Base-by-base conservation (phyloP, 2,329 filamentous ascomycete genomes). In the Colletotrichum aenigma region DNA sequence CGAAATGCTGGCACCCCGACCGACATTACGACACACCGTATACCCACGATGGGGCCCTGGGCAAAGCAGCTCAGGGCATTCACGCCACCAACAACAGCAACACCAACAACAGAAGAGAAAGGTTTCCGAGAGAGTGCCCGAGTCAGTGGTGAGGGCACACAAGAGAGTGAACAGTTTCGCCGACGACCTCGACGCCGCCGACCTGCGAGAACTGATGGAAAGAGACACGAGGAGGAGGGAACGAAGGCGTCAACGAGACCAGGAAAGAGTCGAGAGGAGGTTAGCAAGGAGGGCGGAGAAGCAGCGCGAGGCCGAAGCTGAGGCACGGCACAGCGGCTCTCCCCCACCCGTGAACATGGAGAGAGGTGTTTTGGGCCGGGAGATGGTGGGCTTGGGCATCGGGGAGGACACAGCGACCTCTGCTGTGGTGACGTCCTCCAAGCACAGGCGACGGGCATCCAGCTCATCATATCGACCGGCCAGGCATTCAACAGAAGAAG, bases 151-250 rank as follows among this genome's bases (percentile, higher is more conserved):
- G 32, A 92, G 89, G 78, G 89, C 89, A 4, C 91, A 91, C 79
- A 92, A 93, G 85, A 85, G 91, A 80, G 85, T 94, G 82, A 85
- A 95, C 85, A 86, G 94, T 84, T 85, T 98, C 60, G 97, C 96
- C 26, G 94, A 98, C 81, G 94, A 95, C 75, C 88, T 99, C 70
- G 95, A 95, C 84, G 94, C 97, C 5, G 92, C 94, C 68, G 96
- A 95, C 79, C 84, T 99, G 52, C 91, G 96, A 74, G 94, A 98
- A 82, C 88, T 98, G 34, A 94, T 99, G 91, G 97, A 99, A 80
- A 89, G 97, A 75, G 97, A 99, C 81, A 90, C 93, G 78, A 91
- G 96, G 80, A 91, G 97, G 73, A 92, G 91, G 78, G 95, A 98
- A 78, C 92, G 92, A 82, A 96, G 94, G 84, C 91, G 90, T 69